Percentiles rank a stretch among this genome's conserved stretches.
Conservation (phyloP, 257 asterid species). For the Scutellaria galericulata region DNA sequence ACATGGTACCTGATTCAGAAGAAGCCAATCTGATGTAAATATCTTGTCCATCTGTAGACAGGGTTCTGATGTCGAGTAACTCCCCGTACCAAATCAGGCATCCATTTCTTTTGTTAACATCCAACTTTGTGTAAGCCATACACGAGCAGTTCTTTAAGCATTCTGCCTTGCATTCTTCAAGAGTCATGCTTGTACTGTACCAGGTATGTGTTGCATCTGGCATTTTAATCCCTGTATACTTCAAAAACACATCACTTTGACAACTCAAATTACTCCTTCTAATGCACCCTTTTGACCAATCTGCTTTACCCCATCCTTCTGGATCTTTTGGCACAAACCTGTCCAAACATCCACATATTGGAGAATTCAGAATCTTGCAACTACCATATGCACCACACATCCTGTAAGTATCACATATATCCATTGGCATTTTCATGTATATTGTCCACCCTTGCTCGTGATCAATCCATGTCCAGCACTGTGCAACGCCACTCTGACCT, state of each 20-base stretch:
- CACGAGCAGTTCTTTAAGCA: slow-evolving; percentile 39
- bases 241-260: slow-evolving; percentile 27
- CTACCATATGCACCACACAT: slow-evolving; percentile 38
- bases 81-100: slow-evolving; percentile 52
- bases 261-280: slow-evolving; percentile 36
- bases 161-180: slow-evolving; percentile 16
- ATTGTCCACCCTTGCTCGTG: slow-evolving; percentile 35
- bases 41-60: slow-evolving; percentile 32
- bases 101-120: slow-evolving; percentile 38
- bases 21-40: slow-evolving; percentile 46
- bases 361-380: slow-evolving; percentile 26
- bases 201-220: slow-evolving; percentile 38
- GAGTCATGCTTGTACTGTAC: slow-evolving; percentile 32
- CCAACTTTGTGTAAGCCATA: slow-evolving; percentile 38
- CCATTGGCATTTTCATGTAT: slow-evolving; percentile 33
- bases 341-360: slow-evolving; percentile 46
- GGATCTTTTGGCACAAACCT: slow-evolving; percentile 33
- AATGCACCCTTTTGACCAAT: slow-evolving; percentile 41
- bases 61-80: slow-evolving; percentile 45
- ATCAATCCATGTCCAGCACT: slow-evolving; percentile 42
- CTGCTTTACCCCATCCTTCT: background rate
- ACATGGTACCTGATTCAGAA: slow-evolving; percentile 40
- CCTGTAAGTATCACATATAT: slow-evolving; percentile 42
- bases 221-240: slow-evolving; percentile 30
- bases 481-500: slow-evolving; percentile 27